Base-by-base conservation (phyloP, 768 basidiomycete genomes). In the Sporobolomyces phaffii region DNA sequence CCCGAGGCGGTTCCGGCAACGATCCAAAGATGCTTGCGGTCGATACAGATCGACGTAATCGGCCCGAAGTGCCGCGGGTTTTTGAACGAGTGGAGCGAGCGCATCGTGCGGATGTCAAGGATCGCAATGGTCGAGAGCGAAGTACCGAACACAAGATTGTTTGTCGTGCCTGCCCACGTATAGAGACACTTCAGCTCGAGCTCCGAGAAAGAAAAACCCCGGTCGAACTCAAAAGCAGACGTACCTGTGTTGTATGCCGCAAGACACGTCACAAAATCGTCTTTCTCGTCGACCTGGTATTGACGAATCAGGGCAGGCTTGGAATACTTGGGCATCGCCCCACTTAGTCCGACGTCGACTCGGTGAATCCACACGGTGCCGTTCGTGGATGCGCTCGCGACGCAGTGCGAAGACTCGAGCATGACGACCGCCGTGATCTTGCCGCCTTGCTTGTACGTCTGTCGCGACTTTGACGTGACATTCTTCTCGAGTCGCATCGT, bases 401-500 rank as follows among this genome's bases (percentile, higher is more conserved):
- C 90, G 75, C 91, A 80, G 77, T 93, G 88, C 14, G 86, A 83
- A 9, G 86, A 45, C 71, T 96, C 92, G 58, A 98, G 80, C 67
- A 87, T 85, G 76, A 90, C 91, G 20, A 96, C 82, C 29, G 80
- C 79, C 62, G 84, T 84, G 45, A 87, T 79, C 22, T 83, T 82
- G 0, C 88, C 86, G 72, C 90, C 85, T 73, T 87, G 84, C 31
- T 63, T 69, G 63, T 76, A 79, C 20, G 74, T 75, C 54, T 80
- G 75, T 28, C 81, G 68, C 24, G 81, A 78, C 53, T 90, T 90
- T 76, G 88, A 87, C 26, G 92, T 90, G 22, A 96, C 90, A 77
- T 91, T 97, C 62, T 93, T 83, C 75, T 97, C 94, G 49, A 98
- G 81, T n/a, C 91, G 82, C 11, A 90, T 88, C 2, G 91, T 75